phyloP scores from a whole-genome alignment of 2,329 filamentous ascomycete genomes.

The Elsinoe necatrix region DNA sequence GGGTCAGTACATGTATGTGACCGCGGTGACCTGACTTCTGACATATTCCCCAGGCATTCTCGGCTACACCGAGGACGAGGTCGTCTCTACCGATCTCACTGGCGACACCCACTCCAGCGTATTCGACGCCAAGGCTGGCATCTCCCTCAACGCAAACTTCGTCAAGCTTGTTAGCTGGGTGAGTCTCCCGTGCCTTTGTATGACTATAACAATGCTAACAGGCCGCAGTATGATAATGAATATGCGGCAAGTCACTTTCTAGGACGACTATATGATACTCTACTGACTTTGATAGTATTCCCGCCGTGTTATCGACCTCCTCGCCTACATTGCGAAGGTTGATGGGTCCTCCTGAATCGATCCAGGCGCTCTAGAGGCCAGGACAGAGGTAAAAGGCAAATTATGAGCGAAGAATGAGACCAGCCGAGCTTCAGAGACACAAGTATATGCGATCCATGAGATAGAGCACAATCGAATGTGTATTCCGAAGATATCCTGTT shows the following conservation, averaged over 20 bases:
- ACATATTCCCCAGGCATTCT: constrained; percentile 57
- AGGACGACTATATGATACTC: too few species aligned
- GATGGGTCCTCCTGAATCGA: constrained; percentile 23
- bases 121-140: constrained; percentile 99
- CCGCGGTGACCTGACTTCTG: not conserved
- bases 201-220: constrained; percentile 2
- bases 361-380: not conserved
- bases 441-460: not conserved
- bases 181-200: constrained; percentile 40
- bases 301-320: constrained; percentile 56
- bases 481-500: not conserved
- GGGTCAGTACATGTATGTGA: constrained; percentile 48
- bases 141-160: constrained; percentile 96
- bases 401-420: not conserved
- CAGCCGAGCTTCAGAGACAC: not conserved
- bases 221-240: constrained; percentile 40
- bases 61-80: constrained; percentile 90
- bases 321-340: constrained; percentile 35
- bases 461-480: not conserved
- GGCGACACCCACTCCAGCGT: constrained; percentile 92
- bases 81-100: constrained; percentile 90
- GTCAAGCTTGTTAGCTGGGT: constrained; percentile 98
- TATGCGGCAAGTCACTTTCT: too few species aligned
- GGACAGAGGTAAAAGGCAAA: not conserved
- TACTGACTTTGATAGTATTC: constrained; percentile 99